Evolutionary conservation across 164 flowering plant species (phyloP).

Genomic region (Aristolochia contorta): DNA sequence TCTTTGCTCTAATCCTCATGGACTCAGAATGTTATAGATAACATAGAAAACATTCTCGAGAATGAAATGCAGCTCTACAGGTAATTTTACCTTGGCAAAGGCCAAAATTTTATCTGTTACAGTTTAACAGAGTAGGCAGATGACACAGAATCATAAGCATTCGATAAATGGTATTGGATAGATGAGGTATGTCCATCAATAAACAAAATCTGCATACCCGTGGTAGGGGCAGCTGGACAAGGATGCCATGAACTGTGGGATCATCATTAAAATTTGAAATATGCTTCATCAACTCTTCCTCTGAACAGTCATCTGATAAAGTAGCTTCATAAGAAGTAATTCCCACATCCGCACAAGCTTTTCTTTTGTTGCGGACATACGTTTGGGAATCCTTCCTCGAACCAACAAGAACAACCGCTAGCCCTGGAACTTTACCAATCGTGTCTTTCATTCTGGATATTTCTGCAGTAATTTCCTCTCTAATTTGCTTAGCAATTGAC

Average conservation of each 20-base stretch:
- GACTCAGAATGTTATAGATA: too few relatives aligned
- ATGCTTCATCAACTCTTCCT: conserved; percentile 59
- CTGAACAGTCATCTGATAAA: conserved; percentile 58
- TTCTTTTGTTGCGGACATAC: conserved; percentile 85
- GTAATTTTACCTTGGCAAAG: too few relatives aligned
- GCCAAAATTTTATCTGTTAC: too few relatives aligned
- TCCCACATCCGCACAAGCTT: conserved; percentile 80
- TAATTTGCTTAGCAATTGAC: conserved; percentile 56
- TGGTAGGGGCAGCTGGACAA: conserved; percentile 92
- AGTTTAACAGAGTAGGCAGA: too few relatives aligned
- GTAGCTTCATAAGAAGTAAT: conserved; percentile 67
- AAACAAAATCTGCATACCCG: conserved; percentile 30
- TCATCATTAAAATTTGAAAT: conserved; percentile 60
- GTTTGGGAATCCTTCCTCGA: conserved; percentile 88
- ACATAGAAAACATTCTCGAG: too few relatives aligned
- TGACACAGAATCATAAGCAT: too few relatives aligned
- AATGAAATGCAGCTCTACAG: too few relatives aligned
- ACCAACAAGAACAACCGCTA: conserved; percentile 91
- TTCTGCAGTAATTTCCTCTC: conserved; percentile 62
- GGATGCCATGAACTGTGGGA: conserved; percentile 83
- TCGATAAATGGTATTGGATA: too few relatives aligned
- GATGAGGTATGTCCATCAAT: too few relatives aligned
- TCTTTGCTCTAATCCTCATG: too few relatives aligned
- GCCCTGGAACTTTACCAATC: conserved; percentile 74
- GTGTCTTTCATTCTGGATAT: conserved; percentile 75